A percentile compares a stretch with the other conserved stretches of the same genome.
Conservation (phyloP, 2,329 filamentous ascomycete species). For the Aspergillus neoniger region DNA sequence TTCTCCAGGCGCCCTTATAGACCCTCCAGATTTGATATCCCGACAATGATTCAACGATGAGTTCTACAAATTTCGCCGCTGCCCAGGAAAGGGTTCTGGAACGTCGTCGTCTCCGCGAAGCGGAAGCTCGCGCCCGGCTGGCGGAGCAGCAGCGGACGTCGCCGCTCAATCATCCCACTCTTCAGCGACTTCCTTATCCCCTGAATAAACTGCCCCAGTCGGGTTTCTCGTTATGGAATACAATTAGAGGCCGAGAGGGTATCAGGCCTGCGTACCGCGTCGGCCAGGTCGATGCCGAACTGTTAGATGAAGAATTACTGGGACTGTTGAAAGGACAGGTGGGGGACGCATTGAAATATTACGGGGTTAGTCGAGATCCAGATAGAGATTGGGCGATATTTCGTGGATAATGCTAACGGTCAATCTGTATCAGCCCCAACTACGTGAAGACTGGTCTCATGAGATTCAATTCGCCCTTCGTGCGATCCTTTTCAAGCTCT, state of each 20-base stretch:
- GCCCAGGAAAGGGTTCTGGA: slow-evolving; percentile 84
- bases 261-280: slow-evolving; percentile 87
- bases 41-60: slow-evolving; percentile 50
- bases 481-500: slow-evolving; percentile 85
- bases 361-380: slow-evolving; percentile 60
- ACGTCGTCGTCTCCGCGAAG: slow-evolving; percentile 75
- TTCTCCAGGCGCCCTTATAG: background rate
- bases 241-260: slow-evolving; percentile 71
- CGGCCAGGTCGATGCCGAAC: slow-evolving; percentile 91
- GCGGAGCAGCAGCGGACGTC: slow-evolving; percentile 48
- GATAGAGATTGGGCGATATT: background rate
- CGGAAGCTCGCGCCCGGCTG: slow-evolving; percentile 61
- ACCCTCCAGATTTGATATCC: background rate
- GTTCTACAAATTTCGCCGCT: slow-evolving; percentile 73
- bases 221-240: slow-evolving; percentile 64
- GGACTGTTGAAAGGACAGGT: slow-evolving; percentile 83
- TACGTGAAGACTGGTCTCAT: slow-evolving; percentile 82
- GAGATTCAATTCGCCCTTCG: slow-evolving; percentile 81
- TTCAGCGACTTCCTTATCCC: slow-evolving; percentile 63
- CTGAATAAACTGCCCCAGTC: slow-evolving; percentile 55
- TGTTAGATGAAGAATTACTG: slow-evolving; percentile 90
- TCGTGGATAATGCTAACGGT: slow-evolving; percentile 9
- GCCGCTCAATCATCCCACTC: slow-evolving; percentile 53
- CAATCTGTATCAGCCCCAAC: slow-evolving; percentile 50
- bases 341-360: slow-evolving; percentile 83